Evolutionary conservation across 1,284 basidiomycete species (phyloP).

Genomic region (Trichosporon faecale): DNA sequence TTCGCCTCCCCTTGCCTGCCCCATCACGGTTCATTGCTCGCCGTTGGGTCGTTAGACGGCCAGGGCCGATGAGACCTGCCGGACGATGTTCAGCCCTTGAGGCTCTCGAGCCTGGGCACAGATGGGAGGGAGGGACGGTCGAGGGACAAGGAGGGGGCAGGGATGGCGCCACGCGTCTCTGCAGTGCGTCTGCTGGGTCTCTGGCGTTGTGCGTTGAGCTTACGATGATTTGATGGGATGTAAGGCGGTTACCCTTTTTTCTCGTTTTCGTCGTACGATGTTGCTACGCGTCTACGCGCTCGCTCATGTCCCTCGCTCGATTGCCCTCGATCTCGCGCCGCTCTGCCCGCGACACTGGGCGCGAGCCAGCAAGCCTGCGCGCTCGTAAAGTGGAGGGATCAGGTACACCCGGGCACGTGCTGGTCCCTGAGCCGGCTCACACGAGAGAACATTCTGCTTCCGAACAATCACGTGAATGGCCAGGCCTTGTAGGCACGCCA

Average conservation of each 20-base stretch:
- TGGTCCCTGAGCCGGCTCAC: not conserved
- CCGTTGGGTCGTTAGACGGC: not conserved
- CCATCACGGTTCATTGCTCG: not conserved
- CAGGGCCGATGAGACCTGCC: not conserved
- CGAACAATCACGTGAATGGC: not conserved
- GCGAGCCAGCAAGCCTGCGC: too few species aligned
- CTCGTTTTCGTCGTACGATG: conserved; percentile 8
- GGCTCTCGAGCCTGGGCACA: not conserved
- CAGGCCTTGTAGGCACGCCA: not conserved
- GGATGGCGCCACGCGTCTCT: not conserved
- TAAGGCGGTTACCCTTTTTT: not conserved
- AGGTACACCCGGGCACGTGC: not conserved
- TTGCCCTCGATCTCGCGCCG: not conserved
- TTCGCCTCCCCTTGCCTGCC: not conserved
- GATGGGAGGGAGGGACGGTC: not conserved
- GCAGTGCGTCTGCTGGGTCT: not conserved
- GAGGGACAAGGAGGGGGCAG: not conserved
- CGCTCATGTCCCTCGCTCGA: not conserved
- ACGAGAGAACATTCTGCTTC: not conserved
- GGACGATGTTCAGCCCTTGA: not conserved
- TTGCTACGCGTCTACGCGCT: conserved; percentile 1
- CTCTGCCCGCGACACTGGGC: not conserved
- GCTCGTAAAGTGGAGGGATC: not conserved
- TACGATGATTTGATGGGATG: not conserved
- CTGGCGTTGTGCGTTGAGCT: not conserved